Conservation (phyloP, 306 rosid genomes). For the Senna tora region DNA sequence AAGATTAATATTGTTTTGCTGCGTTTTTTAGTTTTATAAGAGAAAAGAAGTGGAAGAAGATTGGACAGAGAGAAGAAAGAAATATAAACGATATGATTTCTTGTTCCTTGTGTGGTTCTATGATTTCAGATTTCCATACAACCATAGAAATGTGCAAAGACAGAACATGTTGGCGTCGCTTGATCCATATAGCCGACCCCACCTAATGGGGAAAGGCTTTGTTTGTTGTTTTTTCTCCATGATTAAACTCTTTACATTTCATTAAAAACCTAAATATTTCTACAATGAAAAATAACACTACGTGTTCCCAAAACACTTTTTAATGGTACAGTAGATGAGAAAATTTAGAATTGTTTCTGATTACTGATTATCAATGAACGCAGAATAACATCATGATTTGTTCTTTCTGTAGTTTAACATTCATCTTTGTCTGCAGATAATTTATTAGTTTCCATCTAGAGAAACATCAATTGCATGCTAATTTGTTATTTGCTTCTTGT, state of each 20-base stretch:
- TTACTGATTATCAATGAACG: neutral
- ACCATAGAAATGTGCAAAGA: too few relatives aligned
- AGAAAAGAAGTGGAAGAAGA: neutral
- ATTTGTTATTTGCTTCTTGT: conserved; percentile 13
- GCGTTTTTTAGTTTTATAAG: neutral
- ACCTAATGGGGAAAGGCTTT: too few relatives aligned
- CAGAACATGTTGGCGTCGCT: too few relatives aligned
- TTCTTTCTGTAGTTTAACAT: conserved; percentile 2
- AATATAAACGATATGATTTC: neutral
- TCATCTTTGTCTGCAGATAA: conserved; percentile 17
- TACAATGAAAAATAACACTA: neutral
- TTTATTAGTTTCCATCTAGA: conserved; percentile 22
- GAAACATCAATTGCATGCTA: conserved; percentile 21
- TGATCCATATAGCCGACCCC: too few relatives aligned
- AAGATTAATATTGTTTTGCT: neutral
- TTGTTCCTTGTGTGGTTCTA: neutral
- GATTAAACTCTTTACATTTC: too few relatives aligned
- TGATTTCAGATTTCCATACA: conserved; percentile 5
- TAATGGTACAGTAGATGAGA: neutral
- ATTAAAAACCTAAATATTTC: neutral
- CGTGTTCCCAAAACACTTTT: neutral
- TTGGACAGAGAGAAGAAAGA: neutral
- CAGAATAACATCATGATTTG: neutral
- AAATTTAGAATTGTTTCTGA: neutral
- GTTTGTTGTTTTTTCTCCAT: neutral